Base-by-base conservation (phyloP, 345 rosid genomes). In the Eutrema yunnanense region DNA sequence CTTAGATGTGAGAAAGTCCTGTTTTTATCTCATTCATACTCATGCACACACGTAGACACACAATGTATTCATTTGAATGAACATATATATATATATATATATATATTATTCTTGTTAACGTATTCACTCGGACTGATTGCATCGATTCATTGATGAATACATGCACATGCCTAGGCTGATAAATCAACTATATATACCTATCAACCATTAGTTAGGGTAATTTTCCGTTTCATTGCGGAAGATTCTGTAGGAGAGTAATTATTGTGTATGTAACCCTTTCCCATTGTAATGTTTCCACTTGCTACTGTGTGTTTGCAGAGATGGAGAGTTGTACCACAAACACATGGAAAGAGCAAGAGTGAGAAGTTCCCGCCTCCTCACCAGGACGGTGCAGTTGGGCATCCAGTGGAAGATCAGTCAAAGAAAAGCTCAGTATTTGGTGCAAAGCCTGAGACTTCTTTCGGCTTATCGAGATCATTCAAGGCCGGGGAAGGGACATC, bases 301-400 rank as follows among this genome's bases (percentile, higher is more conserved):
- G 43, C 69, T 72, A 16, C 50, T 60, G 34, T 75, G 44, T 44
- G 5, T 55, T 72, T 70, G 58, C 84, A 88, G 93, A 83, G 81
- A 63, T 82, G 85, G 86, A 80, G 90, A 79, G 73, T 67, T 9
- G 67, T 68, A 60, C 74, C 86, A 49, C 86, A 87, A 61, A 76
- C 82, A 72, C 84, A 83, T 76, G 89, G 84, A 0, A 86, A 83
- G 82, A 89, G 96, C 85, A 94, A 85, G 82, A 94, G 98, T 42
- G 97, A 89, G 88, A 94, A 88, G 81, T 94, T 94, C 64, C 97
- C 97, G 3, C 98, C 97, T 73, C 96, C 97, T 1, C 98, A 90
- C 80, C 91, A 85, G 80, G 97, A 94, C 43, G 97, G 87, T 69
- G 94, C 86, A 29, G 86, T 88, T 33, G 93, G 95, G 49, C 82